phyloP scores from a whole-genome alignment of 1,139 yeast genomes.

The Chernovozyma aurita region DNA sequence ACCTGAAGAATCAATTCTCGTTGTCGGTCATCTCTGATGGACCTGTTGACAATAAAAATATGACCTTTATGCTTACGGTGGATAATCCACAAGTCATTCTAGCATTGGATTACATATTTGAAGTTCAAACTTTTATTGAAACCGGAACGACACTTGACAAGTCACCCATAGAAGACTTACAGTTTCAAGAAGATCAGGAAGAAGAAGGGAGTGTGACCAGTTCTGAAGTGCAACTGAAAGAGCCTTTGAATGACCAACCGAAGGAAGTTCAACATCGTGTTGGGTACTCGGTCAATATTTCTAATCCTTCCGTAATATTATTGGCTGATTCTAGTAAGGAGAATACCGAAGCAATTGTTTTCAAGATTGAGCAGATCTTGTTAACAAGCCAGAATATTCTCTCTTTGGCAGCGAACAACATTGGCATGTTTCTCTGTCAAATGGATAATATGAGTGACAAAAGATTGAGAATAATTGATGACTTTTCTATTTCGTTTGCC shows the following conservation, averaged over 20 bases:
- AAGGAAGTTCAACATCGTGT: conserved; percentile 9
- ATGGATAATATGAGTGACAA: conserved; percentile 65
- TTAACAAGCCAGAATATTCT: conserved; percentile 63
- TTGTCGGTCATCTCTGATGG: conserved; percentile 47
- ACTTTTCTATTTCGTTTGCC: conserved; percentile 75
- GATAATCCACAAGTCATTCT: conserved; percentile 79
- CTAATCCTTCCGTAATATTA: conserved; percentile 74
- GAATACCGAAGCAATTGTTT: conserved; percentile 84
- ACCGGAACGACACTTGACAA: conserved; percentile 31
- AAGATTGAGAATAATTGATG: conserved; percentile 76
- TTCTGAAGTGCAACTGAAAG: not conserved
- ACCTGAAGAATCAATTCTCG: conserved; percentile 68
- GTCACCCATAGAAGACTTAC: conserved; percentile 14
- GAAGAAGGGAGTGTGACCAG: conserved; percentile 4
- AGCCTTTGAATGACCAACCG: not conserved
- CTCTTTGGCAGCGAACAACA: conserved; percentile 67
- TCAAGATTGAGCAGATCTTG: conserved; percentile 77
- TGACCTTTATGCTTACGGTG: conserved; percentile 56
- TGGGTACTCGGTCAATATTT: conserved; percentile 65
- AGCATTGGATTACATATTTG: conserved; percentile 82
- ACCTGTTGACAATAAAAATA: conserved; percentile 33
- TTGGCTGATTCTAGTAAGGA: conserved; percentile 71
- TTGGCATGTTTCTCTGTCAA: conserved; percentile 80
- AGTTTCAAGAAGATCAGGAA: conserved; percentile 9
- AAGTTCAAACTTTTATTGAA: conserved; percentile 60